phyloP scores from a whole-genome alignment of 352 stramenopile genomes.

The Phytopythium helicoides region DNA sequence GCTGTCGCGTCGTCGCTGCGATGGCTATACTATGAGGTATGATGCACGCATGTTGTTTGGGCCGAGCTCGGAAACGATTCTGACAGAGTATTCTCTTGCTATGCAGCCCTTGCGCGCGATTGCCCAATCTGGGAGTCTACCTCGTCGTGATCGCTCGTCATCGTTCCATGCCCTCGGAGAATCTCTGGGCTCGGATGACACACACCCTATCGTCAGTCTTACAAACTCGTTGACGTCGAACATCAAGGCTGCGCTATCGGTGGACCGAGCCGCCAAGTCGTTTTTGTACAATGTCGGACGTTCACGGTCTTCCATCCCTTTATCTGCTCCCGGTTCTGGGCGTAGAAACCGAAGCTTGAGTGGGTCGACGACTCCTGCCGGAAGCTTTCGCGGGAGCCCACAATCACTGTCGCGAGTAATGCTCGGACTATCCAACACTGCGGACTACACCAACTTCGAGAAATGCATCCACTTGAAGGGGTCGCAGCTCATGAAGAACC shows the following conservation, averaged over 20 bases:
- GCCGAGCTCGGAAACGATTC: too few relatives aligned
- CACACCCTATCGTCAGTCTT: constrained; percentile 43
- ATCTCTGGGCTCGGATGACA: constrained; percentile 13
- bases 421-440: constrained; percentile 39
- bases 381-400: constrained; percentile 22
- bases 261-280: constrained; percentile 66
- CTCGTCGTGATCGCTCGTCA: constrained; percentile 42
- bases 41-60: not conserved
- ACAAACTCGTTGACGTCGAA: constrained; percentile 57
- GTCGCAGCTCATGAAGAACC: constrained; percentile 78
- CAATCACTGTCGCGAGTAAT: constrained; percentile 25
- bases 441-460: constrained; percentile 77
- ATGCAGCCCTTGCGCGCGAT: constrained; percentile 57
- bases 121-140: constrained; percentile 59
- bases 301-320: constrained; percentile 29
- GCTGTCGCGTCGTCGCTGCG: constrained; percentile 71
- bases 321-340: constrained; percentile 28
- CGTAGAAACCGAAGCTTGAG: constrained; percentile 43
- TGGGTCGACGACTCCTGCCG: constrained; percentile 15
- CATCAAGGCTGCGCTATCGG: constrained; percentile 64
- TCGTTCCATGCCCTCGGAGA: constrained; percentile 24
- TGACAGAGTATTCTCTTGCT: not conserved
- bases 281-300: constrained; percentile 74
- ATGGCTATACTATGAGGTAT: constrained; percentile 78
- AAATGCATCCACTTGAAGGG: constrained; percentile 86